Evolutionary conservation across 345 rosid genomes (phyloP), one percentile per base, ranked within the genome.

Genomic region (Nasturtium officinale): DNA sequence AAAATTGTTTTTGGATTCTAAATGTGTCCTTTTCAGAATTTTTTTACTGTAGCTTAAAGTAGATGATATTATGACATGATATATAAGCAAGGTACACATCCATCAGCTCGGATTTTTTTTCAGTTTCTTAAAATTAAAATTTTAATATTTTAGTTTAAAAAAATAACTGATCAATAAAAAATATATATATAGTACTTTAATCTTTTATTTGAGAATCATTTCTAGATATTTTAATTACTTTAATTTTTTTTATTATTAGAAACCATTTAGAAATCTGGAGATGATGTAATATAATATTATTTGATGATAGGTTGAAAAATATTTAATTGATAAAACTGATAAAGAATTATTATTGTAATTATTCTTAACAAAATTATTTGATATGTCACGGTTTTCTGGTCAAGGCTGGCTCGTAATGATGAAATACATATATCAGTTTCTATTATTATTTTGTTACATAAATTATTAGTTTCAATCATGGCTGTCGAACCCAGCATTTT

Each of bases 11-110:
- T 62, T 67, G 67, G 45, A 50, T 28, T 54, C 33, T 65, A 2
- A 38, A 40, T 61, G 50, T 18, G 37, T 71, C 3, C 15, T 53
- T 69, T 47, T 32, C 61, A 40, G 55, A 42, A 54, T 5, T 74
- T 74, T 74, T 58, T 20, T 28, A 65, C 17, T 38, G 21, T 48
- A 48, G 54, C 17, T 58, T 20, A 61, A 59, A 58, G 73, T 51
- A 67, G 55, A 67, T 40, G 46, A 40, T 40, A 1, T 57, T 45
- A 46, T 71, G 61, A 61, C 29, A 67, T 40, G 46, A 13, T 40
- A 5, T 40, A 5, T 40, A 6, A n/a, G 48, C 18, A 45, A 45
- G 9, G 20, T 72, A 65, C 51, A 23, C n/a, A n/a, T n/a, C n/a
- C n/a, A n/a, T n/a, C n/a, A n/a, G n/a, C n/a, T n/a, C n/a, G n/a